Conservation (phyloP, 2,329 filamentous ascomycete genomes). For the Fusarium acutatum region DNA sequence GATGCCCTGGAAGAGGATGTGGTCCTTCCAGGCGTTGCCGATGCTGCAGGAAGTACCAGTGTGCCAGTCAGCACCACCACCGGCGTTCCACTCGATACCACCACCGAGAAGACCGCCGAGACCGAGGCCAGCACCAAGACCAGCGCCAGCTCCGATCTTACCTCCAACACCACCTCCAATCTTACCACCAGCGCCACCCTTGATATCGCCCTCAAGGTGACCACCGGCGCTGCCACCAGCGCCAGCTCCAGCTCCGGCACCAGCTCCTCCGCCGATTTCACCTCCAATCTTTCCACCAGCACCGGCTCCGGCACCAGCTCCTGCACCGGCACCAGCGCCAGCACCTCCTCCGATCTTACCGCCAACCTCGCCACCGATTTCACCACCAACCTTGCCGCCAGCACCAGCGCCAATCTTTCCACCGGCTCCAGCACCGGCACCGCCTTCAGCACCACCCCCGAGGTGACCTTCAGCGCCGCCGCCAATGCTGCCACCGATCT, state of each 20-base stretch:
- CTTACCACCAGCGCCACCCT: neutral
- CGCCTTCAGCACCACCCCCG: neutral
- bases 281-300: neutral
- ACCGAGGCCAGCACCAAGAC: neutral
- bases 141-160: neutral
- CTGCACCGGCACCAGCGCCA: neutral
- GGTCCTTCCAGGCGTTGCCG: constrained; percentile 22
- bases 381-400: too few relatives aligned
- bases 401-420: neutral
- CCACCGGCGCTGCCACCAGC: neutral
- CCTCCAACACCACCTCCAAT: neutral
- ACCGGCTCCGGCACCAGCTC: too few relatives aligned
- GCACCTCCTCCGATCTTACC: neutral
- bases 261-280: neutral
- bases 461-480: neutral
- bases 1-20: constrained; percentile 30
- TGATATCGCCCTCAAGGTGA: neutral
- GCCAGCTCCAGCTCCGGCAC: neutral
- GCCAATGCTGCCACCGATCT: neutral
- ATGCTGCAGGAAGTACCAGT: constrained; percentile 26
- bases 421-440: neutral
- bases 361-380: neutral
- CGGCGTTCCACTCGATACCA: constrained; percentile 7
- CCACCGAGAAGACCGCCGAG: constrained; percentile 5
- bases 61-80: constrained; percentile 6